phyloP scores from a whole-genome alignment of 2,329 filamentous ascomycete species.

The Acrocalymma vagum region DNA sequence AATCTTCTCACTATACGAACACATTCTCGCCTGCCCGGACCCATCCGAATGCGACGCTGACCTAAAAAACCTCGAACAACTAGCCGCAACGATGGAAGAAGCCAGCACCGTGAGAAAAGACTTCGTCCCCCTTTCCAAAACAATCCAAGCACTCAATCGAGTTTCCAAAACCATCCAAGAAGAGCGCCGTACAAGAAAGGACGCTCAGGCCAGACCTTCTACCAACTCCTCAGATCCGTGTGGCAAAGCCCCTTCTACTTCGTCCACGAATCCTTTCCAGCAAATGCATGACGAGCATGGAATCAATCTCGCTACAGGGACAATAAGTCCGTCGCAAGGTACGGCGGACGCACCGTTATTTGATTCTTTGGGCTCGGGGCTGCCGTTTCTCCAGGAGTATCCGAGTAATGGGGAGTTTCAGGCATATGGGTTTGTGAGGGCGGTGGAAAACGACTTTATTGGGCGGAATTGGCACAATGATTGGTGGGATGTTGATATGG shows the following conservation, averaged over 20 bases:
- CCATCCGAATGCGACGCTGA: conserved; percentile 16
- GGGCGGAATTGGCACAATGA: conserved; percentile 18
- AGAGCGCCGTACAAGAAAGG: neutral
- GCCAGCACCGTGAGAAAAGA: conserved; percentile 5
- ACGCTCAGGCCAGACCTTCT: no score
- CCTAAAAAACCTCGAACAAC: conserved; percentile 8
- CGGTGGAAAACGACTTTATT: conserved; percentile 21
- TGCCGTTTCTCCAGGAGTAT: conserved; percentile 10
- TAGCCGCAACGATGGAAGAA: conserved; percentile 7
- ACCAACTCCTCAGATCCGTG: no score
- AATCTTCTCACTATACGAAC: conserved; percentile 19
- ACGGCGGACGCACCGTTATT: neutral
- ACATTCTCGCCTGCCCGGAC: conserved; percentile 15
- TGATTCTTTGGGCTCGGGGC: neutral
- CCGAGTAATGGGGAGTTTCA: conserved; percentile 6
- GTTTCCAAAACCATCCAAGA: conserved; percentile 15
- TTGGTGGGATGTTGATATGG: conserved; percentile 20
- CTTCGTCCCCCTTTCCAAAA: conserved; percentile 14
- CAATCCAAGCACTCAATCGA: conserved; percentile 20
- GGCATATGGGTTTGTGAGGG: conserved; percentile 13
- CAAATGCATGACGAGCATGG: neutral
- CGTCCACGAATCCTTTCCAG: no score
- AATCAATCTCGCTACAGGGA: neutral
- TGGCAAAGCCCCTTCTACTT: no score
- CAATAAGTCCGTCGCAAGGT: neutral